Percentiles rank a stretch among this genome's conserved stretches.
phyloP scores from a whole-genome alignment of 2,329 filamentous ascomycete genomes.

The Talaromyces atroroseus region DNA sequence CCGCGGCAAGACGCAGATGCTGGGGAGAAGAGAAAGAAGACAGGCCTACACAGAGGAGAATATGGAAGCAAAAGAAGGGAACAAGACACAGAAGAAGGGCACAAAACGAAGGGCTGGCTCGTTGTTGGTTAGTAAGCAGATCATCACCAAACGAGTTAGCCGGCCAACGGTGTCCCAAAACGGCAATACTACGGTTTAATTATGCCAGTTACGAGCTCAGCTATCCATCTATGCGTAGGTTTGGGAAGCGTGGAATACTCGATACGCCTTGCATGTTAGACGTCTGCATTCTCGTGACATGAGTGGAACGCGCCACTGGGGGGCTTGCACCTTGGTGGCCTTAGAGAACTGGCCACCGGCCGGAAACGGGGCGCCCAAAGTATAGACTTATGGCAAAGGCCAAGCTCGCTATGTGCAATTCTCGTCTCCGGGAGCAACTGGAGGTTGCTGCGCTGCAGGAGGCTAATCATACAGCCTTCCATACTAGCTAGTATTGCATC shows the following conservation, averaged over 20 bases:
- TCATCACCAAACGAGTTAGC: too few species aligned
- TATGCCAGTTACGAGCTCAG: too few species aligned
- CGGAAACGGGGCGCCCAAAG: slow-evolving; percentile 5
- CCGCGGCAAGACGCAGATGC: background rate
- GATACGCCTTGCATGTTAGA: too few species aligned
- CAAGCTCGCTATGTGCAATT: too few species aligned
- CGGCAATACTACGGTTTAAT: background rate
- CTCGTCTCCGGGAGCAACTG: background rate
- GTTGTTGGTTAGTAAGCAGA: background rate
- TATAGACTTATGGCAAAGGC: background rate
- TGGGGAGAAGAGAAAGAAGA: background rate
- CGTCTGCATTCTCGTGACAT: too few species aligned
- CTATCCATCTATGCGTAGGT: too few species aligned
- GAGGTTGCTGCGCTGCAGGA: background rate
- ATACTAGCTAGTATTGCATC: background rate
- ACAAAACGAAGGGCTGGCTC: background rate
- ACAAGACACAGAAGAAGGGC: background rate
- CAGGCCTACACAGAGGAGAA: background rate
- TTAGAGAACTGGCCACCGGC: slow-evolving; percentile 1
- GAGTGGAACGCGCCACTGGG: too few species aligned
- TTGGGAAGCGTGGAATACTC: too few species aligned
- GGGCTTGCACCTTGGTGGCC: background rate
- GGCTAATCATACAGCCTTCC: background rate
- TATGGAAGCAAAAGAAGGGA: background rate
- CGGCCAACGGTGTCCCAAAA: slow-evolving; percentile 11